A percentile compares a stretch with the other conserved stretches of the same genome.
Evolutionary conservation across 345 rosid genomes (phyloP).

Genomic region (Murraya koenigii): DNA sequence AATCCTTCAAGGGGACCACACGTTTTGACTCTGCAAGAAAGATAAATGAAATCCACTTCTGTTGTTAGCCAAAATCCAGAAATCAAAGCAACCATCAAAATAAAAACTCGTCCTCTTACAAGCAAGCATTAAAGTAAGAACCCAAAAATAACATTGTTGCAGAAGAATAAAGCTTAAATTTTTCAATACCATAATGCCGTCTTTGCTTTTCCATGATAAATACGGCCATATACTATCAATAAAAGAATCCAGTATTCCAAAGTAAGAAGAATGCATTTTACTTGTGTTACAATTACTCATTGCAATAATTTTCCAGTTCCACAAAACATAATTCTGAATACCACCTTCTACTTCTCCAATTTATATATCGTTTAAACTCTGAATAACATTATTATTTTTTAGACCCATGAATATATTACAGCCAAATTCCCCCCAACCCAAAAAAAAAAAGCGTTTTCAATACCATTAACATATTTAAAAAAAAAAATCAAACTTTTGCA

Average conservation of each 20-base stretch:
- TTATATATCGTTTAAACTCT: not conserved
- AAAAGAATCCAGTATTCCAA: not conserved
- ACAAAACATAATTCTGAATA: not conserved
- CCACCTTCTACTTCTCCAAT: not conserved
- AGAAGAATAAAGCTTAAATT: not conserved
- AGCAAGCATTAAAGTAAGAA: not conserved
- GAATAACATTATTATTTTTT: not conserved
- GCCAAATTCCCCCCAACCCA: too few relatives aligned
- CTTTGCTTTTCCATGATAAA: not conserved
- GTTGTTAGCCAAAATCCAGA: slow-evolving; percentile 6
- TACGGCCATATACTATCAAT: not conserved
- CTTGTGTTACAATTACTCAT: not conserved
- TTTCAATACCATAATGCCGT: not conserved
- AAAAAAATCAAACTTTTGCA: not conserved
- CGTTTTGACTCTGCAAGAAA: slow-evolving; percentile 57
- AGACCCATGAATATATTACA: not conserved
- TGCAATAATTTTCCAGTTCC: not conserved
- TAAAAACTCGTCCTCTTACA: not conserved
- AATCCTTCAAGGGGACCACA: slow-evolving; percentile 68
- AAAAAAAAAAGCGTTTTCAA: not conserved
- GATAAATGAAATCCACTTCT: slow-evolving; percentile 1
- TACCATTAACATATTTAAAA: not conserved
- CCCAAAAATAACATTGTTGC: not conserved
- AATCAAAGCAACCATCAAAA: slow-evolving; percentile 4
- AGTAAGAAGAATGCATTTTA: not conserved